A percentile compares a stretch with the other conserved stretches of the same genome.
Conservation (phyloP, 208 protist species). For the Leishmania aethiopica region DNA sequence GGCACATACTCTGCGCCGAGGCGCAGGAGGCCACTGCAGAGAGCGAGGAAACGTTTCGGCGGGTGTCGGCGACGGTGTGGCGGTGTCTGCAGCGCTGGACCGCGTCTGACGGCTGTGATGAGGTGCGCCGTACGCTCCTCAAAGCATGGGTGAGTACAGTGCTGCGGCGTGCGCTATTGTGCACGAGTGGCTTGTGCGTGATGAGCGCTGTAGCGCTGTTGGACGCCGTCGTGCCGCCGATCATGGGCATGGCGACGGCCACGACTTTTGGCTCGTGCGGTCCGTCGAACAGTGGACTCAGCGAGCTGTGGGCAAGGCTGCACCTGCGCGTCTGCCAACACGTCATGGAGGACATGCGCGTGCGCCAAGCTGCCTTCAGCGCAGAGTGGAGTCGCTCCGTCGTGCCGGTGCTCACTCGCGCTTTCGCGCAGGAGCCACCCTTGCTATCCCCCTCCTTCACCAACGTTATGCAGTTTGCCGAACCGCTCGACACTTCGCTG, state of each 20-base stretch:
- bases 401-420: conserved; percentile 14
- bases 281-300: not conserved
- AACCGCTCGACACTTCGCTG: conserved; percentile 7
- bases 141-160: conserved; percentile 17
- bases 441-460: conserved; percentile 17
- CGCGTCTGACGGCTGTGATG: not conserved
- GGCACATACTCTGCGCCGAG: conserved; percentile 20
- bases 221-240: not conserved
- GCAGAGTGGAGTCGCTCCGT: conserved; percentile 18
- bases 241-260: not conserved
- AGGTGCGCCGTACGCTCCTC: not conserved
- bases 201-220: conserved; percentile 1
- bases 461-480: conserved; percentile 13
- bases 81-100: conserved; percentile 15
- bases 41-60: not conserved
- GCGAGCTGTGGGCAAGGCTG: conserved; percentile 23
- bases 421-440: conserved; percentile 28
- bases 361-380: not conserved
- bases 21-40: not conserved
- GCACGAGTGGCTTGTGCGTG: not conserved
- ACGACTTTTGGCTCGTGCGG: no score
- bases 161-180: conserved; percentile 19
- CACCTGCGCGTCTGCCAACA: conserved; percentile 13
- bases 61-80: conserved; percentile 17
- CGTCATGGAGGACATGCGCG: conserved; percentile 2